A percentile compares a stretch with the other conserved stretches of the same genome.
Conservation (phyloP, 768 basidiomycete species). For the Lentinula edodes region DNA sequence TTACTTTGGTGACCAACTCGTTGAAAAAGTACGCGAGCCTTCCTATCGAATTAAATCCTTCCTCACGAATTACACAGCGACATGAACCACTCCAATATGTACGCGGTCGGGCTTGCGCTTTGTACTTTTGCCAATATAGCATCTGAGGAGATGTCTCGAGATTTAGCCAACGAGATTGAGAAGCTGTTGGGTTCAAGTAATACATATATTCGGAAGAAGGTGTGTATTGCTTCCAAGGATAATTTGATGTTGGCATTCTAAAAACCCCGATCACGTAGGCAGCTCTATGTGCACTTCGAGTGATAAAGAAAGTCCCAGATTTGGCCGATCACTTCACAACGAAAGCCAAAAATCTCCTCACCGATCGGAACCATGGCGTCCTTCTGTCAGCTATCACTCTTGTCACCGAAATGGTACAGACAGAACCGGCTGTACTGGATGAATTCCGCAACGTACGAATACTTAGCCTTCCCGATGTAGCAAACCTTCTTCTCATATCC, state of each 20-base stretch:
- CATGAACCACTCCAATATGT: slow-evolving; percentile 99
- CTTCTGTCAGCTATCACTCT: slow-evolving; percentile 91
- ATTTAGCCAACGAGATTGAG: slow-evolving; percentile 96
- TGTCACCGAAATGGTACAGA: slow-evolving; percentile 89
- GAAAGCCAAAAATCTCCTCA: slow-evolving; percentile 86
- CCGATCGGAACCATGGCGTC: slow-evolving; percentile 96
- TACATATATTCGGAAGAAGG: slow-evolving; percentile 99
- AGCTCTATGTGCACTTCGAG: slow-evolving; percentile 88
- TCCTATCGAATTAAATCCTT: background rate
- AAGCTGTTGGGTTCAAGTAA: slow-evolving; percentile 96
- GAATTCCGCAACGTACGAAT: slow-evolving; percentile 84
- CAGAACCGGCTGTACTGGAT: slow-evolving; percentile 63
- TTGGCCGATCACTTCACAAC: slow-evolving; percentile 86
- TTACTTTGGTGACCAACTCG: slow-evolving; percentile 96
- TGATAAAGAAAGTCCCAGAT: slow-evolving; percentile 95
- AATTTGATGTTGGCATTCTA: background rate
- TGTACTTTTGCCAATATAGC: slow-evolving; percentile 99
- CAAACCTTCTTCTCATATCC: slow-evolving; percentile 5
- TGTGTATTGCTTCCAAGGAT: slow-evolving; percentile 23
- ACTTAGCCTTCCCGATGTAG: background rate
- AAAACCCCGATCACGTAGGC: slow-evolving; percentile 47
- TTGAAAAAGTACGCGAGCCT: slow-evolving; percentile 78
- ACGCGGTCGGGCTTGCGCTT: slow-evolving; percentile 92
- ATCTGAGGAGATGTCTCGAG: slow-evolving; percentile 98
- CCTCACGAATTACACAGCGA: slow-evolving; percentile 50